Evolutionary conservation across 352 stramenopile species (phyloP), one percentile per base, ranked within the genome.

Genomic region (Phytophthora pistaciae): DNA sequence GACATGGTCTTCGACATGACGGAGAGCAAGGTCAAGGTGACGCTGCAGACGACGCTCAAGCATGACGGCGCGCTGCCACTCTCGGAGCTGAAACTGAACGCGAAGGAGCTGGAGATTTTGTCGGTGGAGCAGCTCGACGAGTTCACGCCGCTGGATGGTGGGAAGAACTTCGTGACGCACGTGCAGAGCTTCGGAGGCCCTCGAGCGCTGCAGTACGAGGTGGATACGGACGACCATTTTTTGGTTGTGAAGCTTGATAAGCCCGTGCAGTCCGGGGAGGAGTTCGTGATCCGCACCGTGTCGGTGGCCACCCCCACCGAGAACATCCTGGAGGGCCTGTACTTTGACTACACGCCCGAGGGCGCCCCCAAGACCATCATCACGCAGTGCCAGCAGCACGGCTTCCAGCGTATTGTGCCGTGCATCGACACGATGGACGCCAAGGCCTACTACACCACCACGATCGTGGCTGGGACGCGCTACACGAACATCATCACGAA

Each of bases 401-500:
- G 84, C 29, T 94, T 91, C 72, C 84, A 92, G 74, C 84, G 84
- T 54, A 92, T 94, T 49, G 85, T 91, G 65, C 86, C 84, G 29
- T 92, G 87, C 66, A 86, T 92, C 53, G 84, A 94, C 70, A 91
- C 84, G 55, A 94, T 92, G 87, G 87, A 92, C 55, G 84, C 84
- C 49, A 94, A 94, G 72, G 84, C 84, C 1, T 92, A 91, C 75
- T 92, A 94, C 72, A 94, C 86, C 14, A 94, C 86, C 18, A 94
- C 84, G 0, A 92, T 92, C 48, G 80, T 92, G 11, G 82, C 86
- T 2, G 81, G 85, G 66, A 92, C 83, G 60, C 77, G 74, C 54
- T 94, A 94, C 74, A 94, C 84, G 3, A 94, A 94, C 72, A 88
- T 92, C 50, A 91, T 94, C 66, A 94, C 86, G 21, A 94, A 92